Evolutionary conservation across 495 filamentous ascomycete species (phyloP).

Genomic region (Aspergillus conjunctus): DNA sequence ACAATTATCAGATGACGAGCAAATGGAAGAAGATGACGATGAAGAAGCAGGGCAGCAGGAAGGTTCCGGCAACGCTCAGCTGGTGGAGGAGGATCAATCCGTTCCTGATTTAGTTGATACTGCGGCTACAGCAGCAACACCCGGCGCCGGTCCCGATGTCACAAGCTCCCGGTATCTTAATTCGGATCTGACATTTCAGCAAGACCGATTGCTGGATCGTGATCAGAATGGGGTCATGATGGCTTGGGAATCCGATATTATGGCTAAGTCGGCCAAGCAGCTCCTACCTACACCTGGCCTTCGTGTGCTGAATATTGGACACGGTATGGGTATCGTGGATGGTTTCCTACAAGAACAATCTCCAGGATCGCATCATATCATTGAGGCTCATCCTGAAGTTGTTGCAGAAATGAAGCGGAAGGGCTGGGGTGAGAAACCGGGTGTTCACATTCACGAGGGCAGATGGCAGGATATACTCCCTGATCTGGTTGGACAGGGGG

Average conservation of each 20-base stretch:
- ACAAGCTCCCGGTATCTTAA: conserved; percentile 73
- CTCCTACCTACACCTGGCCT: conserved; percentile 61
- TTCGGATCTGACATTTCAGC: conserved; percentile 72
- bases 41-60: conserved; percentile 31
- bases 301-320: conserved; percentile 85
- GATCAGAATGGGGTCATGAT: conserved; percentile 94
- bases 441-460: conserved; percentile 68
- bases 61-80: conserved; percentile 20
- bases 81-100: conserved; percentile 21
- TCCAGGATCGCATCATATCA: conserved; percentile 75
- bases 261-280: conserved; percentile 72
- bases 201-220: conserved; percentile 75
- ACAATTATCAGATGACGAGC: conserved; percentile 62
- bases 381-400: conserved; percentile 89
- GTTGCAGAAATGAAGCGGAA: conserved; percentile 65
- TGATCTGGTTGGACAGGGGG: conserved; percentile 64
- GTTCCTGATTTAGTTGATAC: conserved; percentile 39
- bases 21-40: conserved; percentile 30
- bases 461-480: conserved; percentile 85
- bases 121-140: conserved; percentile 20
- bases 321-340: conserved; percentile 97
- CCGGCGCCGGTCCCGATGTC: conserved; percentile 44
- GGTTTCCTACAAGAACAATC: conserved; percentile 69
- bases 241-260: conserved; percentile 92
- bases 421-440: conserved; percentile 65